Conservation (phyloP, 768 basidiomycete species). For the Collybia sordida region DNA sequence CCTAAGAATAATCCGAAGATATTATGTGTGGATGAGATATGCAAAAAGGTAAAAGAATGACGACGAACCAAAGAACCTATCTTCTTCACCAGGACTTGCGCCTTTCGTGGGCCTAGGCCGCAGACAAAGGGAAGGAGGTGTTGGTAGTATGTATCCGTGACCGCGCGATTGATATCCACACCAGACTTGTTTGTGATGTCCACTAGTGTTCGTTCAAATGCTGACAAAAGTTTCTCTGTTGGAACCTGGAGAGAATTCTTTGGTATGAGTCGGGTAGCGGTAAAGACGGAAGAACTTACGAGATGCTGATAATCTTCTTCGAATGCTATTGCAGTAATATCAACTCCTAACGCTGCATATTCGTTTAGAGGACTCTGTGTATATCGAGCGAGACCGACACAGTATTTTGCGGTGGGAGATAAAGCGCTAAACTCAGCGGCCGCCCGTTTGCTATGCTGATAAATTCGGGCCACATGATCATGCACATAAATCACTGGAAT, state of each 20-base stretch:
- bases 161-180: slow-evolving; percentile 94
- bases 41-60: slow-evolving; percentile 4
- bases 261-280: slow-evolving; percentile 4
- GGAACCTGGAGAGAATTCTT: slow-evolving; percentile 58
- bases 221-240: slow-evolving; percentile 74
- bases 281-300: slow-evolving; percentile 40
- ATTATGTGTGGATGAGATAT: slow-evolving; percentile 5
- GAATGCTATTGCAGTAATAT: slow-evolving; percentile 81
- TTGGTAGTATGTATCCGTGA: slow-evolving; percentile 86
- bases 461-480: slow-evolving; percentile 93
- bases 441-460: slow-evolving; percentile 87
- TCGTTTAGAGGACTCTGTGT: slow-evolving; percentile 93
- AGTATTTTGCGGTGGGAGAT: slow-evolving; percentile 82
- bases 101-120: slow-evolving; percentile 94
- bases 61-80: slow-evolving; percentile 70
- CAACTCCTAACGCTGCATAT: slow-evolving; percentile 84
- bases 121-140: slow-evolving; percentile 87
- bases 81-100: slow-evolving; percentile 78
- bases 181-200: slow-evolving; percentile 92
- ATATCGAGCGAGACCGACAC: slow-evolving; percentile 91
- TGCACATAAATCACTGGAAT: slow-evolving; percentile 81
- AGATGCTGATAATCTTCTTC: slow-evolving; percentile 86
- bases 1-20: slow-evolving; percentile 41
- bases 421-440: slow-evolving; percentile 80
- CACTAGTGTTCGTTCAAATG: slow-evolving; percentile 85